A percentile compares a stretch with the other conserved stretches of the same genome.
These are phyloP conservation scores for Aspergillus texensis DNA, from an alignment of 2,329 filamentous ascomycete species.

Conservation along the genomic window DNA sequence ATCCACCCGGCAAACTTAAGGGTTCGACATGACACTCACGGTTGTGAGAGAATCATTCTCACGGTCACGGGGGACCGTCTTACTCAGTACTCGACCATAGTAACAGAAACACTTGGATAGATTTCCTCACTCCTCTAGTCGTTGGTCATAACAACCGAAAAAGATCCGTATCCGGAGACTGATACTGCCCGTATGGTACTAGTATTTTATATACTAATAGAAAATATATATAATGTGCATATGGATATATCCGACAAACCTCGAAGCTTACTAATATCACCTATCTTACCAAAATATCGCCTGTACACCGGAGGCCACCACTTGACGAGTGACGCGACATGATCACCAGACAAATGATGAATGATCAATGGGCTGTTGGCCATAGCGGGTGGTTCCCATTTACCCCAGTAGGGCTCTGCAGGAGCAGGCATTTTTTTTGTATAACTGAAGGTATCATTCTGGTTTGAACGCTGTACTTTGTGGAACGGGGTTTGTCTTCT, in stretches of 20 bases:
- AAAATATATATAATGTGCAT: not conserved
- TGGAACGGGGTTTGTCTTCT: not conserved
- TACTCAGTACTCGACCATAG: not conserved
- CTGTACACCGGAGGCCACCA: not conserved
- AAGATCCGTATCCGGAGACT: not conserved
- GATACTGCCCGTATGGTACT: not conserved
- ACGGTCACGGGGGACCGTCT: not conserved
- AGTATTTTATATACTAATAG: not conserved
- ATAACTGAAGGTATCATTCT: not conserved
- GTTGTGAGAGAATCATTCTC: not conserved
- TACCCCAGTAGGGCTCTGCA: not conserved
- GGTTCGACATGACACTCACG: not conserved
- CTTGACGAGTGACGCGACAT: constrained; percentile 5
- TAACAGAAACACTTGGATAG: not conserved
- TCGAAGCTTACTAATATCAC: not conserved
- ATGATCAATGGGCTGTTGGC: constrained; percentile 1
- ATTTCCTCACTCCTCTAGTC: not conserved
- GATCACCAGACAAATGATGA: constrained; percentile 11
- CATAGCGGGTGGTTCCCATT: not conserved
- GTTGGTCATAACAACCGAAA: not conserved
- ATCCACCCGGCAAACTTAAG: not conserved
- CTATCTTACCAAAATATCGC: not conserved
- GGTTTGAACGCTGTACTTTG: not conserved
- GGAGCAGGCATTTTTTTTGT: not conserved
- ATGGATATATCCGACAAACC: not conserved